phyloP scores from a whole-genome alignment of 768 basidiomycete genomes.

The Lactarius indigo region DNA sequence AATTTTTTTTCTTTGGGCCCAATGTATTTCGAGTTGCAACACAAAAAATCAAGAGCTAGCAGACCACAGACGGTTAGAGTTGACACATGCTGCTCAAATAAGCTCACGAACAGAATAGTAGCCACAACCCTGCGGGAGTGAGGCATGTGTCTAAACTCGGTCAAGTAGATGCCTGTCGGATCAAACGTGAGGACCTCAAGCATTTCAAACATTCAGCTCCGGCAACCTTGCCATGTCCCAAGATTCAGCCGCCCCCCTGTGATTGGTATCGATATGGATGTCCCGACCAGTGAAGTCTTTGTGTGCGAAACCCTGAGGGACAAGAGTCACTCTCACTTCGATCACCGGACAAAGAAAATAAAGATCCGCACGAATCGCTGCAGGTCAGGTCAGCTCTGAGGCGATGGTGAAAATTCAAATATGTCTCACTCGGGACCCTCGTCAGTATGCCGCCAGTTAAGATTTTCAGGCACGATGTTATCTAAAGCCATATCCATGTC shows the following conservation, averaged over 20 bases:
- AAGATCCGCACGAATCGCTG: slow-evolving; percentile 20
- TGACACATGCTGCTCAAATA: not conserved
- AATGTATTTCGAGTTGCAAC: no score
- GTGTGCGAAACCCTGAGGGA: slow-evolving; percentile 76
- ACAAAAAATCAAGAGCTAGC: slow-evolving; percentile 9
- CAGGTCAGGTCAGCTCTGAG: not conserved
- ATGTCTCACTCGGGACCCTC: slow-evolving; percentile 82
- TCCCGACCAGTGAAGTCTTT: slow-evolving; percentile 81
- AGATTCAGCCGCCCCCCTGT: slow-evolving; percentile 72
- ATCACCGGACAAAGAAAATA: not conserved
- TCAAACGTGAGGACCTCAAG: not conserved
- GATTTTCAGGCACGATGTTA: slow-evolving; percentile 76
- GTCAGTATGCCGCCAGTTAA: slow-evolving; percentile 83
- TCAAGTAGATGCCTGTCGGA: slow-evolving; percentile 71
- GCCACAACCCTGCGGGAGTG: slow-evolving; percentile 74
- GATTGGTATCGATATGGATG: slow-evolving; percentile 81
- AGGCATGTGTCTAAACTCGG: slow-evolving; percentile 71
- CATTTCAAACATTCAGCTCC: not conserved
- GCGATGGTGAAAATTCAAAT: not conserved
- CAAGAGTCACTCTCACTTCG: slow-evolving; percentile 2
- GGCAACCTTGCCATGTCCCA: slow-evolving; percentile 88
- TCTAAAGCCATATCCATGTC: slow-evolving; percentile 97
- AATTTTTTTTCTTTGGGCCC: not conserved
- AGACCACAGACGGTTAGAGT: not conserved
- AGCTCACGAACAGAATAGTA: slow-evolving; percentile 62